Evolutionary conservation across 768 basidiomycete genomes (phyloP), one percentile per base, ranked within the genome.

Genomic region (Lanmaoa pseudosensibilis): DNA sequence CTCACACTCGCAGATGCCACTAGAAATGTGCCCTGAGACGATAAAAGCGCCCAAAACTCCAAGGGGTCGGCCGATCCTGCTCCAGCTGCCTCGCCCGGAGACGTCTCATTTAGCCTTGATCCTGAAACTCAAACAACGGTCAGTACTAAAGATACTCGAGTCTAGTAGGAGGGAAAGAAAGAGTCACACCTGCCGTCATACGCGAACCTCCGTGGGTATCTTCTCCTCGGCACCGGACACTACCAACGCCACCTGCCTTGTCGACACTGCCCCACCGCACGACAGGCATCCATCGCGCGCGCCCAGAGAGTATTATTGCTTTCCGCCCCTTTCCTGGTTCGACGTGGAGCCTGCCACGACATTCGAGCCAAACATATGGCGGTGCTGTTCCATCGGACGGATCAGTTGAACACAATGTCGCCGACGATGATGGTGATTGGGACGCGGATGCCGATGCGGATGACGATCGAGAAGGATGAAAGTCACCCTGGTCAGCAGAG

Each of bases 301-400:
- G 80, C 0, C 89, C 95, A 54, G 83, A 84, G n/a, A 99, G 78
- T 36, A 99, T 84, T 66, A 99, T 93, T 2, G 94, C 92, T 73
- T 98, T 97, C 37, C 94, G 78, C 1, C 94, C 94, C 67, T 98
- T 98, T 2, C 94, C 93, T 0, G 93, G 88, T 75, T 99, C 96
- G 54, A 91, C 82, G 65, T 95, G 89, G 39, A 98, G 78, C 32
- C 92, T 79, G 1, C 96, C 96, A n/a, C 87, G 79, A 48, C 86
- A 88, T 69, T 97, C 93, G 16, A 98, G 78, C 96, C 96, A 99
- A 19, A 94, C 81, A 72, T 88, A 94, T 2, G 63, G 64, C 2
- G 77, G 77, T 40, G 43, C 0, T 33, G 52, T 40, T 19, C 38
- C 44, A 11, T 53, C 46, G 60, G 54, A 45, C 3, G 40, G 2